Evolutionary conservation across 352 stramenopile genomes (phyloP).

Genomic region (Thalassiosira mediterranea): DNA sequence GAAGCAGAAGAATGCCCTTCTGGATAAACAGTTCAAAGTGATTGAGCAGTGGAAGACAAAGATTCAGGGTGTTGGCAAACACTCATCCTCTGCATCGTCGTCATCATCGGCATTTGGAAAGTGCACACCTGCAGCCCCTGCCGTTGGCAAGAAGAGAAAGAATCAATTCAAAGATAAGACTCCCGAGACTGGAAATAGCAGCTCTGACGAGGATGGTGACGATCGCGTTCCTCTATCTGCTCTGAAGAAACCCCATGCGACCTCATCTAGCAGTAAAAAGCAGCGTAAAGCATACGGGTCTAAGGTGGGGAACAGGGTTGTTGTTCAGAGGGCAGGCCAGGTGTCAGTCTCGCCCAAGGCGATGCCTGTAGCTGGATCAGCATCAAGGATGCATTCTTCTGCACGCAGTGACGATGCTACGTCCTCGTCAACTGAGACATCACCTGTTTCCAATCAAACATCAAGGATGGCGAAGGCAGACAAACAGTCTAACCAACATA

Average conservation of each 20-base stretch:
- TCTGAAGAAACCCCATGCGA: conserved; percentile 17
- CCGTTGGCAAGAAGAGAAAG: conserved; percentile 31
- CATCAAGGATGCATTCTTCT: neutral
- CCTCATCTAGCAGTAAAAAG: conserved; percentile 6
- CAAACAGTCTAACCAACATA: no score
- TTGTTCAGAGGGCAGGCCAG: neutral
- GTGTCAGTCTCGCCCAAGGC: neutral
- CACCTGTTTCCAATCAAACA: conserved; percentile 6
- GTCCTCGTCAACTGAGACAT: conserved; percentile 25
- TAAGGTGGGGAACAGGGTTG: neutral
- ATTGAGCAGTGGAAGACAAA: conserved; percentile 8
- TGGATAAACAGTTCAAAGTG: conserved; percentile 1
- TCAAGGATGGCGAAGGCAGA: neutral
- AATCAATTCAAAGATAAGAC: conserved; percentile 5
- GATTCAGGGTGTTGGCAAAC: neutral
- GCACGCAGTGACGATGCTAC: conserved; percentile 7
- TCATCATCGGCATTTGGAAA: no score
- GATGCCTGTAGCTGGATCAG: neutral
- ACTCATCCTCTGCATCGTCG: neutral
- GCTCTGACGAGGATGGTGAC: conserved; percentile 20
- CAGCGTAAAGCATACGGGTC: conserved; percentile 8
- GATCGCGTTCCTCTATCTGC: conserved; percentile 27
- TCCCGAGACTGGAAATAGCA: conserved; percentile 3
- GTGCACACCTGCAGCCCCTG: conserved; percentile 2
- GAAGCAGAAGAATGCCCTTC: conserved; percentile 23